Conservation (phyloP, 2,329 filamentous ascomycete genomes). For the Malbranchea zuffiana region DNA sequence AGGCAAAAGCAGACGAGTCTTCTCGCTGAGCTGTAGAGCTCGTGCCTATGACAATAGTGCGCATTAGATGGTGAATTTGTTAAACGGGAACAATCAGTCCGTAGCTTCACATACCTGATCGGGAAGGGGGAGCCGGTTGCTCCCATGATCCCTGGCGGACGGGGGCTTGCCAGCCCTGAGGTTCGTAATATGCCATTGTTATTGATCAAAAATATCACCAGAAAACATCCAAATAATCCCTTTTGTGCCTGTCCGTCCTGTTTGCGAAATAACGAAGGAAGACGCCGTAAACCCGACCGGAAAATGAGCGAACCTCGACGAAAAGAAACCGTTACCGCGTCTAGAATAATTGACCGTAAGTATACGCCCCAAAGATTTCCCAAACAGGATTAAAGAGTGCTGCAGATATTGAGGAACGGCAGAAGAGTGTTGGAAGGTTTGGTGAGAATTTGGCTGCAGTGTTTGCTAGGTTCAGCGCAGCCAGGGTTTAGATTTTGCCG, state of each 20-base stretch:
- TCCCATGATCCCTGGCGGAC: conserved; percentile 60
- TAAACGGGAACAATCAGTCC: no score
- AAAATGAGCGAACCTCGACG: conserved; percentile 1
- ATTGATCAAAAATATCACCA: conserved; percentile 8
- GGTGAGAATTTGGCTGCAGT: no score
- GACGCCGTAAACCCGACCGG: conserved; percentile 7
- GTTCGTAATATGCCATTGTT: conserved; percentile 60
- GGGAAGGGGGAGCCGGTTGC: conserved; percentile 58
- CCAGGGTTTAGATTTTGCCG: not conserved
- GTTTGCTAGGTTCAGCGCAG: no score
- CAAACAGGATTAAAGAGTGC: not conserved
- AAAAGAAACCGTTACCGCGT: conserved; percentile 3
- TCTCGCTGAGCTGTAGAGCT: conserved; percentile 65
- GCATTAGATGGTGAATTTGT: conserved; percentile 1
- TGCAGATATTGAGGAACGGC: not conserved
- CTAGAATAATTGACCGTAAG: not conserved
- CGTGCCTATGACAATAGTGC: conserved; percentile 50
- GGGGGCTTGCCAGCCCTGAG: conserved; percentile 52
- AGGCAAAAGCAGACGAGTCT: conserved; percentile 66
- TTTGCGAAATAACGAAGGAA: conserved; percentile 4
- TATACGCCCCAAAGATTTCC: not conserved
- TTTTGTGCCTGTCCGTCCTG: not conserved
- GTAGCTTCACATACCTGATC: conserved; percentile 54
- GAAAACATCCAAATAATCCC: conserved; percentile 3
- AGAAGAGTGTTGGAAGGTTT: not conserved